phyloP scores from a whole-genome alignment of 2,329 filamentous ascomycete species.

The Epichloe amarillans region DNA sequence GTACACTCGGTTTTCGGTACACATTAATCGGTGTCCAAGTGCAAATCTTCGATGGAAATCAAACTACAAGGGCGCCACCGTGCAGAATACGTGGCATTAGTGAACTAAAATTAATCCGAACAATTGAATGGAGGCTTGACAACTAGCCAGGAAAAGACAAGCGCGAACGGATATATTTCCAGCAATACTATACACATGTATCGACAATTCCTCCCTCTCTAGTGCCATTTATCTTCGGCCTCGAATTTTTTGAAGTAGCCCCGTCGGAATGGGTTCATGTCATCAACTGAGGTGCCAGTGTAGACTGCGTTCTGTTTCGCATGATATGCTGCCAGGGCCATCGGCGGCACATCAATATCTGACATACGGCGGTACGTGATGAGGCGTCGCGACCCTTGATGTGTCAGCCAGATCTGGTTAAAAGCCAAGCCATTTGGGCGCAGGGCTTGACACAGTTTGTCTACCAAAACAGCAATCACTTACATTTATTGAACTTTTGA shows the following conservation, averaged over 20 bases:
- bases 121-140: not conserved
- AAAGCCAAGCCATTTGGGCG: not conserved
- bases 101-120: not conserved
- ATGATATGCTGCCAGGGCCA: conserved; percentile 25
- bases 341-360: conserved; percentile 39
- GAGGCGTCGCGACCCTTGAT: conserved; percentile 65
- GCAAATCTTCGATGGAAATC: not conserved
- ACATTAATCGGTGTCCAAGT: not conserved
- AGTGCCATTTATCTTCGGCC: not conserved
- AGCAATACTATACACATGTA: not conserved
- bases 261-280: conserved; percentile 46
- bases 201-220: not conserved
- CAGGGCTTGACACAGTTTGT: not conserved
- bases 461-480: conserved; percentile 11
- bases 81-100: not conserved
- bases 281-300: conserved; percentile 39
- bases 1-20: not conserved
- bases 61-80: not conserved
- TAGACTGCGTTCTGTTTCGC: conserved; percentile 16
- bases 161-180: not conserved
- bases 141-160: not conserved
- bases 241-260: conserved; percentile 44
- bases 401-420: not conserved
- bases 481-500: conserved; percentile 83
- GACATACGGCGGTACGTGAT: conserved; percentile 70